Percentiles rank a stretch among this genome's conserved stretches.
Evolutionary conservation across 148 eudicot species (phyloP).

Genomic region (Euryodendron excelsum): DNA sequence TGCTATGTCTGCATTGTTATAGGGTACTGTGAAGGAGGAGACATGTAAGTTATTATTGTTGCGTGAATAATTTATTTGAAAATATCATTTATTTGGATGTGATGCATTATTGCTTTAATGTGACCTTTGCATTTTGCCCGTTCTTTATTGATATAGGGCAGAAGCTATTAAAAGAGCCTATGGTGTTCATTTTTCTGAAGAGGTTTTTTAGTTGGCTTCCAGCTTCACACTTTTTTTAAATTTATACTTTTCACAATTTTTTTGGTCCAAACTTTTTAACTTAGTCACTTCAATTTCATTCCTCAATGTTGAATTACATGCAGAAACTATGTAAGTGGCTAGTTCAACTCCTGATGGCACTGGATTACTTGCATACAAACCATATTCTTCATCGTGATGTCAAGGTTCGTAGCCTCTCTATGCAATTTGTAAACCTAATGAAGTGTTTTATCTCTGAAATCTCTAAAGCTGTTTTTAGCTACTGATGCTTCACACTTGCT

Average conservation of each 20-base stretch:
- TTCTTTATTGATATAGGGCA: constrained; percentile 51
- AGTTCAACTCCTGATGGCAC: constrained; percentile 84
- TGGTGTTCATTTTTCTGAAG: constrained; percentile 76
- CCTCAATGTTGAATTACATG: constrained; percentile 14
- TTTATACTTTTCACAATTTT: neutral
- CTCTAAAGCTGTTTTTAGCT: neutral
- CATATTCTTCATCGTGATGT: constrained; percentile 92
- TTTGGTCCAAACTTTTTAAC: neutral
- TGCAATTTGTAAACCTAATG: neutral
- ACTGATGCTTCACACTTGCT: constrained; percentile 21
- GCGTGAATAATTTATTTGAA: neutral
- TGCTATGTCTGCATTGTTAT: constrained; percentile 96
- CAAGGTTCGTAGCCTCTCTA: constrained; percentile 51
- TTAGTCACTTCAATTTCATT: constrained; percentile 2
- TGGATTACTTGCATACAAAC: constrained; percentile 79
- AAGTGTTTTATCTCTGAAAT: neutral
- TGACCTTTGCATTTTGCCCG: constrained; percentile 13
- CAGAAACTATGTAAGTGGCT: constrained; percentile 94
- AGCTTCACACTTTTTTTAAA: neutral
- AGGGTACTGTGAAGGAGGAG: constrained; percentile 98
- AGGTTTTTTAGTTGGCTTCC: constrained; percentile 44
- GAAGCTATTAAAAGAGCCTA: constrained; percentile 79
- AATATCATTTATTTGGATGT: neutral
- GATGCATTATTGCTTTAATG: constrained; percentile 7
- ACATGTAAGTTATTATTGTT: constrained; percentile 65